Evolutionary conservation across 2,329 filamentous ascomycete genomes (phyloP), one percentile per base, ranked within the genome.

Genomic region (Hypoxylon sp.): DNA sequence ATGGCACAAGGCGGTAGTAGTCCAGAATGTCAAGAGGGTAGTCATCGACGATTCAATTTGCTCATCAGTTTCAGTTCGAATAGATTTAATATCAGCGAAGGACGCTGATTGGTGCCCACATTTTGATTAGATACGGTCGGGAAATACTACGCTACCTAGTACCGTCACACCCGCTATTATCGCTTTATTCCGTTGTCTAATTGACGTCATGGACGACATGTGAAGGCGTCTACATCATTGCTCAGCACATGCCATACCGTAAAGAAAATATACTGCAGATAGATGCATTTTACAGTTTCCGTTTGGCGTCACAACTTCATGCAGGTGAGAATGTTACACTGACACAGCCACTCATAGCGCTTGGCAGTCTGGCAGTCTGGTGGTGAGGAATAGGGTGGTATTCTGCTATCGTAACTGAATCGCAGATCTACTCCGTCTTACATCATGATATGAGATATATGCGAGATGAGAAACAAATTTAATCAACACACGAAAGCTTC

Each of bases 71-170:
- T 46, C 27, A 25, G 45, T 45, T 61, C 7, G 5, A 39, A 53
- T 41, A 30, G 16, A 43, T 50, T 58, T 11, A 50, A 58, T 16
- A 56, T 46, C 21, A 3, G 5, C 2, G 14, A 46, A 47, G 16
- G 46, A 41, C n/a, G 29, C 12, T 68, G 62, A 68, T 68, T 68
- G 65, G 65, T 68, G 65, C 59, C 65, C 65, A 68, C 58, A 53
- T 11, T 63, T 46, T 48, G 6, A 56, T 54, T 46, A 56, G 39
- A 55, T 56, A 60, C 54, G 54, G 54, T 45, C 39, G 39, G 57
- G 61, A 12, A 53, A 57, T 45, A 56, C 29, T 25, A 23, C 50
- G n/a, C 25, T 27, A 27, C n/a, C 39, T 58, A 65, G 37, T 51
- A 50, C 39, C 46, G 56, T 64, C 41, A 55, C 43, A 51, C 52